Evolutionary conservation across 73 alveolate species (phyloP).

Genomic region (Paramecium bursaria): DNA sequence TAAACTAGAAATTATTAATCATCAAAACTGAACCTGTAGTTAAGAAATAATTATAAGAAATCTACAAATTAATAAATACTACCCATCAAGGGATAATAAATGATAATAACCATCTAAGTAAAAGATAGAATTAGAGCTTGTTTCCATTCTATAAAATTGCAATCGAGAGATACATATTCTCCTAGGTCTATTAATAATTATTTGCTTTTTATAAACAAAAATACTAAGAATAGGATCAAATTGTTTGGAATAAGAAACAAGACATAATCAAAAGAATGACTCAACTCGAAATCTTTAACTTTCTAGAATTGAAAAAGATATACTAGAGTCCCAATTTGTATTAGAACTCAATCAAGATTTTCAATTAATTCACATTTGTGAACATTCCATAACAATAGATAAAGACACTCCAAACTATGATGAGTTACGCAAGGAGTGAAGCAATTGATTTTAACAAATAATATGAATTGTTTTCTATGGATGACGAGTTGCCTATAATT

Average conservation of each 20-base stretch:
- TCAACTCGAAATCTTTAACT: slow-evolving; percentile 4
- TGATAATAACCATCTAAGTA: too few species aligned
- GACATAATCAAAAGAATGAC: slow-evolving; percentile 10
- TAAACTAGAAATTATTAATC: too few species aligned
- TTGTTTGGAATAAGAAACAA: background rate
- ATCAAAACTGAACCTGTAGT: too few species aligned
- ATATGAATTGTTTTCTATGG: slow-evolving; percentile 67
- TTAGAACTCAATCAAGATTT: slow-evolving; percentile 33
- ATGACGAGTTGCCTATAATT: slow-evolving; percentile 69
- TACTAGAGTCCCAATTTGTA: slow-evolving; percentile 41
- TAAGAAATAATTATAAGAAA: too few species aligned
- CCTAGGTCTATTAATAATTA: background rate
- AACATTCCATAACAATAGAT: slow-evolving; percentile 58
- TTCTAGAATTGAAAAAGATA: slow-evolving; percentile 45
- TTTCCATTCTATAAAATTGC: slow-evolving; percentile 38
- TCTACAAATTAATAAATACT: too few species aligned
- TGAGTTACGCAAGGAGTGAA: slow-evolving; percentile 51
- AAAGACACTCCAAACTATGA: slow-evolving; percentile 19
- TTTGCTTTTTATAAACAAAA: slow-evolving; percentile 32
- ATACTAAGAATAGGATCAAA: background rate
- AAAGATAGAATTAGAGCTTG: too few species aligned
- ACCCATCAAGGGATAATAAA: too few species aligned
- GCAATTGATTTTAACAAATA: slow-evolving; percentile 58
- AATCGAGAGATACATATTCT: slow-evolving; percentile 51
- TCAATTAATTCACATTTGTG: background rate